Conservation (phyloP, 2,329 filamentous ascomycete species). For the Coleophoma cylindrospora region DNA sequence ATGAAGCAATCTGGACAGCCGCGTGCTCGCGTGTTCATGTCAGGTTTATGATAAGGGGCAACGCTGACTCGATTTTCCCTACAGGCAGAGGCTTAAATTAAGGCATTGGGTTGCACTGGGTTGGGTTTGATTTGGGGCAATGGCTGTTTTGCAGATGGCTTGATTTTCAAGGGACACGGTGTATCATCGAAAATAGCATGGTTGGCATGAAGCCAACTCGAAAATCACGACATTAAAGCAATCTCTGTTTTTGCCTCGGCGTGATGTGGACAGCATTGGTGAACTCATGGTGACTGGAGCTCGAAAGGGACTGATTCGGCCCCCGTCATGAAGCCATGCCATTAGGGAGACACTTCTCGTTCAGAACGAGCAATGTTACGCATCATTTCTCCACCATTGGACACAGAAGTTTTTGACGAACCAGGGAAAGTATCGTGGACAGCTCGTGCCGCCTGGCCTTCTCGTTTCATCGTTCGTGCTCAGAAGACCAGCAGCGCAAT, state of each 20-base stretch:
- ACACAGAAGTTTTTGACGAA: too few species aligned
- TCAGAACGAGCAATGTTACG: too few species aligned
- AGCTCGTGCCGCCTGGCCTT: too few species aligned
- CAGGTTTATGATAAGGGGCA: too few species aligned
- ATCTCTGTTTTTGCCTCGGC: conserved; percentile 6
- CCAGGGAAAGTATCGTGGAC: too few species aligned
- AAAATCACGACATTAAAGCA: conserved; percentile 26
- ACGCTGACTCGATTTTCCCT: background rate
- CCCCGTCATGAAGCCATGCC: too few species aligned
- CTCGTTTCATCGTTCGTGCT: too few species aligned
- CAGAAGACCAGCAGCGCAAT: too few species aligned
- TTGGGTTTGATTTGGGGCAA: conserved; percentile 17
- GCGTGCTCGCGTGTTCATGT: too few species aligned
- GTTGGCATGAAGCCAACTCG: conserved; percentile 22
- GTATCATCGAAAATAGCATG: conserved; percentile 28
- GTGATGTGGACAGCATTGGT: conserved; percentile 1
- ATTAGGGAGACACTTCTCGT: too few species aligned
- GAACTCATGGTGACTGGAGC: background rate
- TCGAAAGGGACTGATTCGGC: background rate
- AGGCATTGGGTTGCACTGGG: conserved; percentile 1
- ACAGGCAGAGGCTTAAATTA: conserved; percentile 25
- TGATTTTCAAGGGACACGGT: conserved; percentile 19
- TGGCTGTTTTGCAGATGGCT: conserved; percentile 19
- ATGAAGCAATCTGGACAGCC: conserved; percentile 3
- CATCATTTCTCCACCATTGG: too few species aligned